A percentile compares a stretch with the other conserved stretches of the same genome.
Evolutionary conservation across 495 filamentous ascomycete genomes (phyloP).

Genomic region (Eremomyces bilateralis): DNA sequence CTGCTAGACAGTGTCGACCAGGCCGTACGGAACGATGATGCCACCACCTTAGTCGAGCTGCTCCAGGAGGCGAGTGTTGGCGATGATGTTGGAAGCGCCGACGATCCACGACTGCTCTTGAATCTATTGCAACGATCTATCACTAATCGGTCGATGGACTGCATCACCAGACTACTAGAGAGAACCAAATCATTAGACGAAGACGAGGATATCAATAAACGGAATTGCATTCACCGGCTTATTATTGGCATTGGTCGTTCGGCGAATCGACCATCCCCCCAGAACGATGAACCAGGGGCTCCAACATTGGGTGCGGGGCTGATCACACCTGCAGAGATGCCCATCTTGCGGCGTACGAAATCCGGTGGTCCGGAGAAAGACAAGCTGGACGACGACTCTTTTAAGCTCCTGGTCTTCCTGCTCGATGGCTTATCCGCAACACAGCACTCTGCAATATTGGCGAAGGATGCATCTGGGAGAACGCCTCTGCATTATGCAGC

Average conservation of each 20-base stretch:
- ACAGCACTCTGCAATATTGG: conserved; percentile 46
- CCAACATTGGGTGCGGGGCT: no score
- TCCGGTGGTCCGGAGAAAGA: conserved; percentile 22
- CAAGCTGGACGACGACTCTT: conserved; percentile 40
- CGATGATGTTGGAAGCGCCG: conserved; percentile 23
- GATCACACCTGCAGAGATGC: conserved; percentile 54
- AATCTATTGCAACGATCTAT: conserved; percentile 73
- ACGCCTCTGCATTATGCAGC: conserved; percentile 88
- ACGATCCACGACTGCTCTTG: conserved; percentile 40
- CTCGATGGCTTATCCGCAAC: conserved; percentile 44
- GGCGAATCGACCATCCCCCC: conserved; percentile 19
- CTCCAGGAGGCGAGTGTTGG: conserved; percentile 34
- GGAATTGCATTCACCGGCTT: conserved; percentile 80
- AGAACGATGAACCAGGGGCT: background rate
- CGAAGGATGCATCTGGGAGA: conserved; percentile 59
- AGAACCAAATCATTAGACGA: conserved; percentile 53
- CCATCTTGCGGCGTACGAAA: conserved; percentile 35
- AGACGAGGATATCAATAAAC: conserved; percentile 75
- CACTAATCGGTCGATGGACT: conserved; percentile 41
- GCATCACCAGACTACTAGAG: conserved; percentile 44
- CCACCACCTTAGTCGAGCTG: conserved; percentile 31
- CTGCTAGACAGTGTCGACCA: conserved; percentile 54
- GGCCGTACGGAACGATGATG: conserved; percentile 56
- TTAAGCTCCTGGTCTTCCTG: conserved; percentile 50
- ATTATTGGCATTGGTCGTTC: conserved; percentile 74